Percentiles rank a stretch among this genome's conserved stretches.
Evolutionary conservation across 768 basidiomycete genomes (phyloP).

Genomic region (Boletus insuetus): DNA sequence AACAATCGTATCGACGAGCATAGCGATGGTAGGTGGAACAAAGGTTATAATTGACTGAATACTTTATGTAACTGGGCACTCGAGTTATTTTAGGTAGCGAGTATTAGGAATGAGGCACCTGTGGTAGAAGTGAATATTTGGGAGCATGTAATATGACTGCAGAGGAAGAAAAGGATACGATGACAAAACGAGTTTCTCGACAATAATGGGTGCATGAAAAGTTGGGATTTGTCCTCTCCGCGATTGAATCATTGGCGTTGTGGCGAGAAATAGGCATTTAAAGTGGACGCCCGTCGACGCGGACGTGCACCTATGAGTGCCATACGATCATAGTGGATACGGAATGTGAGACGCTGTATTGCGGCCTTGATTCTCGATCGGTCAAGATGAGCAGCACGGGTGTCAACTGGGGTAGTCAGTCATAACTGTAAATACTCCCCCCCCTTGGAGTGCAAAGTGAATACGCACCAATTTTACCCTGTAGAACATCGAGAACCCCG

Average conservation of each 20-base stretch:
- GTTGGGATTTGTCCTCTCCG: background rate
- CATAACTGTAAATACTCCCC: background rate
- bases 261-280: slow-evolving; percentile 30
- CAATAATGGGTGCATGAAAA: background rate
- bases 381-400: slow-evolving; percentile 71
- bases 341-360: slow-evolving; percentile 61
- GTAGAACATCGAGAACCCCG: slow-evolving; percentile 47
- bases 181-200: background rate
- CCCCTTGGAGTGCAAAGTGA: background rate
- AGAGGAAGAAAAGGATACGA: background rate
- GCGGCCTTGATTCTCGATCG: slow-evolving; percentile 71
- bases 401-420: slow-evolving; percentile 49
- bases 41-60: slow-evolving; percentile 23
- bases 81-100: background rate
- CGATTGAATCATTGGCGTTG: slow-evolving; percentile 12
- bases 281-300: slow-evolving; percentile 24
- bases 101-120: slow-evolving; percentile 1
- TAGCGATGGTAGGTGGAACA: background rate
- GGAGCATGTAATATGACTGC: background rate
- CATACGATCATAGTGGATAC: slow-evolving; percentile 59
- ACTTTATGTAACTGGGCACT: slow-evolving; percentile 14
- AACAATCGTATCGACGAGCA: background rate
- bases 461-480: slow-evolving; percentile 59
- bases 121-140: background rate
- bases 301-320: slow-evolving; percentile 27